These are phyloP conservation scores for Geosiphon pyriformis DNA, from an alignment of 192 early-diverging fungal species.

Conservation along the genomic window DNA sequence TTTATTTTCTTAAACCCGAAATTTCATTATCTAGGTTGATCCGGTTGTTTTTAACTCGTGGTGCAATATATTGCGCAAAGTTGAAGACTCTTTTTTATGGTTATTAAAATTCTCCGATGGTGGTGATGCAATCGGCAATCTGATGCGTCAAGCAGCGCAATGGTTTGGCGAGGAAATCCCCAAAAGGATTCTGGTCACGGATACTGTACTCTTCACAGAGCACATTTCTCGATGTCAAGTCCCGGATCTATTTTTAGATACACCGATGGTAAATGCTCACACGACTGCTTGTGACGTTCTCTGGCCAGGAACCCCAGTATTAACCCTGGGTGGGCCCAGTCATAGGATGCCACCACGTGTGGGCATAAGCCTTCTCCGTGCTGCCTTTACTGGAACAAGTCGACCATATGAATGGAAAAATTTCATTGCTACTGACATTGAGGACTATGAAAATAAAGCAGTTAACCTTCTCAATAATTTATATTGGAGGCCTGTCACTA, in stretches of 20 bases:
- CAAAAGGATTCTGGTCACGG: slow-evolving; percentile 77
- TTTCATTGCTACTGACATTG: slow-evolving; percentile 60
- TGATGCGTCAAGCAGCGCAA: slow-evolving; percentile 63
- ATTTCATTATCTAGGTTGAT: slow-evolving; percentile 56
- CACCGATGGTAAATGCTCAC: slow-evolving; percentile 94
- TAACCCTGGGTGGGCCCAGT: slow-evolving; percentile 81
- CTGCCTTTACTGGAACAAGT: slow-evolving; percentile 78
- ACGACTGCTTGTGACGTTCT: slow-evolving; percentile 94
- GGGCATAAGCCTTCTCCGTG: too few species aligned
- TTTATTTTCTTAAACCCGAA: not conserved
- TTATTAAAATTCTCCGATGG: slow-evolving; percentile 86
- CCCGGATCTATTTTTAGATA: slow-evolving; percentile 89
- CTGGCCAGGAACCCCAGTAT: slow-evolving; percentile 89
- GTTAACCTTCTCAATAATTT: slow-evolving; percentile 1
- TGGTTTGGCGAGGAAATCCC: slow-evolving; percentile 76
- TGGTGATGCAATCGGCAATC: slow-evolving; percentile 73
- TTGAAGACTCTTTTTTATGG: slow-evolving; percentile 84
- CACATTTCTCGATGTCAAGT: slow-evolving; percentile 91
- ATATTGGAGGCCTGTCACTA: not conserved
- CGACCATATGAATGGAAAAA: slow-evolving; percentile 69
- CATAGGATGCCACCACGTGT: slow-evolving; percentile 93
- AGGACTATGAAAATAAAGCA: slow-evolving; percentile 62
- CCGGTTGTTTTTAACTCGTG: slow-evolving; percentile 81
- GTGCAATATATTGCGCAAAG: slow-evolving; percentile 74
- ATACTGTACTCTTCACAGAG: slow-evolving; percentile 76